Evolutionary conservation across 1,284 basidiomycete species (phyloP).

Genomic region (Papiliotrema fonsecae): DNA sequence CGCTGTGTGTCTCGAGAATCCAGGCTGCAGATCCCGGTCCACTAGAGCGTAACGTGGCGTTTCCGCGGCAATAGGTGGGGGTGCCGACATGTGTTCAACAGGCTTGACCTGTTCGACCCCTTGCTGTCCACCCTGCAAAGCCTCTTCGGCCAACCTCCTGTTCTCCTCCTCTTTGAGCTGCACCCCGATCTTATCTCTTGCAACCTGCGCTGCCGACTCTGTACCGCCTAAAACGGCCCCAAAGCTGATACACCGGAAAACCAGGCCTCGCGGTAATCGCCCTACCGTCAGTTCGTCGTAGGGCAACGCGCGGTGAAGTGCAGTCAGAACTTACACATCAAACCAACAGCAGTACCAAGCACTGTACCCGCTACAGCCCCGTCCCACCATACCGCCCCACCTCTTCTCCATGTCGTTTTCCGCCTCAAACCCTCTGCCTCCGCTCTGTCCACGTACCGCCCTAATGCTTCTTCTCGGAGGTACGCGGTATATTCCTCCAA

Average conservation of each 20-base stretch:
- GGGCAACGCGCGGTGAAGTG: not conserved
- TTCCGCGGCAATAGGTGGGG: no score
- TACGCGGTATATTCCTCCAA: slow-evolving; percentile 39
- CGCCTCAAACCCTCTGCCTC: slow-evolving; percentile 8
- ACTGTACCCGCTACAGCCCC: slow-evolving; percentile 38
- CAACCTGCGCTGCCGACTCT: slow-evolving; percentile 30
- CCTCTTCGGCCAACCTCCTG: not conserved
- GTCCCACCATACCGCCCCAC: slow-evolving; percentile 34
- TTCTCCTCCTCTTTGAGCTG: slow-evolving; percentile 12
- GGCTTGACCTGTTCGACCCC: not conserved
- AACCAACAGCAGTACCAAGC: slow-evolving; percentile 29
- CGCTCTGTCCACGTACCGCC: not conserved
- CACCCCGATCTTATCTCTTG: not conserved
- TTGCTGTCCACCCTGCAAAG: not conserved
- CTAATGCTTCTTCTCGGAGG: slow-evolving; percentile 25
- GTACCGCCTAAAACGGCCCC: slow-evolving; percentile 32
- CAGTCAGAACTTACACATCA: slow-evolving; percentile 30
- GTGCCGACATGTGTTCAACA: no score
- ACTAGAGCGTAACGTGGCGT: not conserved
- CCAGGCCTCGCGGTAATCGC: slow-evolving; percentile 36
- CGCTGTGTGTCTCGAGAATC: not conserved
- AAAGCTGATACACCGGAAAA: slow-evolving; percentile 32
- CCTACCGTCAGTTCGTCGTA: slow-evolving; percentile 16
- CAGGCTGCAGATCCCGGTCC: not conserved
- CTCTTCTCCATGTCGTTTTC: slow-evolving; percentile 30